Evolutionary conservation across 2,329 filamentous ascomycete genomes (phyloP), one percentile per base, ranked within the genome.

Genomic region (Colletotrichum higginsianum): DNA sequence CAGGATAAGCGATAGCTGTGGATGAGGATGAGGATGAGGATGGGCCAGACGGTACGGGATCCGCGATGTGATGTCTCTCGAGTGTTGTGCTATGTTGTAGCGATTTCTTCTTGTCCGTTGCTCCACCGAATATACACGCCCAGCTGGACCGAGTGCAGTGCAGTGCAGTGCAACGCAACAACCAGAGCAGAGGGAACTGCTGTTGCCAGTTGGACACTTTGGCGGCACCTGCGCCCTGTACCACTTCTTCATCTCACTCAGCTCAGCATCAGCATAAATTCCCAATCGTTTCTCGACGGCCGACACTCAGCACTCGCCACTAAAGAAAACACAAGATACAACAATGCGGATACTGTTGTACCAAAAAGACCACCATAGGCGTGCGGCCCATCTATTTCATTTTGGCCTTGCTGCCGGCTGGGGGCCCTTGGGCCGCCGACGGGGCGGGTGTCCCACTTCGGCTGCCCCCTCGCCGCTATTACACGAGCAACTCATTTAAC

Each of bases 401-500:
- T 68, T 64, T 46, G 44, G 44, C 53, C 55, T 52, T 53, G 26
- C 35, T 46, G 65, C 35, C 35, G 35, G 35, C 35, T 38, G 8
- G 35, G 35, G 35, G 35, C 35, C 35, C 35, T 38, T 38, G 35
- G 35, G 35, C 9, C 9, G 8, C 49, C 26, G 62, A n/a, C 30
- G 35, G 35, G 42, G 46, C 40, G 30, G 55, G 50, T 46, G 13
- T 11, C 58, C 68, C 58, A 63, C 52, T 18, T 15, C 30, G 9
- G 23, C n/a, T 30, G 49, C 58, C 18, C 47, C 57, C 55, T 60
- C 55, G 52, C 60, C 58, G 52, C 52, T 47, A 52, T 64, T 30
- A 71, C 65, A 71, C 65, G 65, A 68, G 30, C 58, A 68, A 26
- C 53, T 71, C 65, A 71, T 71, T 60, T 38, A 38, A 38, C 35